Evolutionary conservation across 2,329 filamentous ascomycete genomes (phyloP).

Genomic region (Xylariaceae sp.): DNA sequence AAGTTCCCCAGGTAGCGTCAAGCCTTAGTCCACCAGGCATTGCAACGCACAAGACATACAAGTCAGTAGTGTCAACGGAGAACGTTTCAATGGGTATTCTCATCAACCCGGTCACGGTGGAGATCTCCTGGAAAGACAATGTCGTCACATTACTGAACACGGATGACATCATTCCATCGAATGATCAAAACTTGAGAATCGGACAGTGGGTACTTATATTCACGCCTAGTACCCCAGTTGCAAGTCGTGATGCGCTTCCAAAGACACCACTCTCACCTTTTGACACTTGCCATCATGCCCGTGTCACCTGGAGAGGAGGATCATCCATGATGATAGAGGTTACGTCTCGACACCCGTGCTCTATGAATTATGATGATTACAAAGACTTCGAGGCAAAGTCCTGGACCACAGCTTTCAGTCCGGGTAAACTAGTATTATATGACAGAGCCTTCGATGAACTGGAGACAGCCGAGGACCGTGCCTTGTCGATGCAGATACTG

Average conservation of each 20-base stretch:
- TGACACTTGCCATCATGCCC: slow-evolving; percentile 24
- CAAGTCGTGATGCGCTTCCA: neutral
- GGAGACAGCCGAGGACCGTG: slow-evolving; percentile 39
- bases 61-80: too few species aligned
- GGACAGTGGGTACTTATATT: slow-evolving; percentile 29
- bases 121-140: slow-evolving; percentile 12
- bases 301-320: slow-evolving; percentile 9
- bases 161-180: neutral
- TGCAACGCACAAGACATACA: too few species aligned
- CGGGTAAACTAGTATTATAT: slow-evolving; percentile 40
- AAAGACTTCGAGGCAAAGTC: slow-evolving; percentile 3
- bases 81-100: slow-evolving; percentile 6
- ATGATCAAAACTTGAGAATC: slow-evolving; percentile 3
- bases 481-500: slow-evolving; percentile 48
- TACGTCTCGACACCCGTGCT: slow-evolving; percentile 18
- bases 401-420: neutral
- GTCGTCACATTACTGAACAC: slow-evolving; percentile 7
- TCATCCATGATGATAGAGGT: slow-evolving; percentile 17
- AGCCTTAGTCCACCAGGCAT: too few species aligned
- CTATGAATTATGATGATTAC: neutral
- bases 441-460: slow-evolving; percentile 58
- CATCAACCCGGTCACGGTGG: slow-evolving; percentile 20
- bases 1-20: slow-evolving; percentile 26
- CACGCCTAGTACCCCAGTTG: slow-evolving; percentile 1
- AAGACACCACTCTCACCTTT: neutral